phyloP scores from a whole-genome alignment of 1,284 basidiomycete species.

The Ceratobasidium sp. region DNA sequence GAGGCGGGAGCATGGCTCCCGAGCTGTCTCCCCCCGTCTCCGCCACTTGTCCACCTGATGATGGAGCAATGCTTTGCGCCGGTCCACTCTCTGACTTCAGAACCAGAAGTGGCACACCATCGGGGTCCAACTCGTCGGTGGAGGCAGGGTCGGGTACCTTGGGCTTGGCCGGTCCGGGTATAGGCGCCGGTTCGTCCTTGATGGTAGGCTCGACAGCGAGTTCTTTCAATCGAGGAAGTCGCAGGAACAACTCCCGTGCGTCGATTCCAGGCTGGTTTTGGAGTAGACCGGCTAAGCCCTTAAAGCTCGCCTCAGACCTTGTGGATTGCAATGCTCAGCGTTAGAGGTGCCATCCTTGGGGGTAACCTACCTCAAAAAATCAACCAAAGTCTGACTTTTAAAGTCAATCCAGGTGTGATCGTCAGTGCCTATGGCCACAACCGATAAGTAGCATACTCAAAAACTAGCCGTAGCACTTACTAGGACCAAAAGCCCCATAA shows the following conservation, averaged over 20 bases:
- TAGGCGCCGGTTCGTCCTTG: not conserved
- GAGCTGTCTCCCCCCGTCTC: not conserved
- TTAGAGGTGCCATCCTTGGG: not conserved
- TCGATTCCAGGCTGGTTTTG: conserved; percentile 28
- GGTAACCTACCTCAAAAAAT: conserved; percentile 22
- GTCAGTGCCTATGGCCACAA: conserved; percentile 15
- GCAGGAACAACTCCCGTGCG: conserved; percentile 31
- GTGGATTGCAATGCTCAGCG: not conserved
- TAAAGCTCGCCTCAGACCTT: conserved; percentile 27
- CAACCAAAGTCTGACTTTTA: not conserved
- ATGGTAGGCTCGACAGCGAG: conserved; percentile 19
- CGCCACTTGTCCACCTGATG: not conserved
- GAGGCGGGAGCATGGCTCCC: not conserved
- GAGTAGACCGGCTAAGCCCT: conserved; percentile 14
- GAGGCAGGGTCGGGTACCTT: not conserved
- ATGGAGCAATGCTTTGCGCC: not conserved
- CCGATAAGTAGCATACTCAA: not conserved
- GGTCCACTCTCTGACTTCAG: not conserved
- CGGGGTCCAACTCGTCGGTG: not conserved
- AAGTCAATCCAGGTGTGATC: conserved; percentile 41
- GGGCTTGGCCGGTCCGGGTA: not conserved
- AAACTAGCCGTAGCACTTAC: not conserved
- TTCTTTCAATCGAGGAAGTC: conserved; percentile 7
- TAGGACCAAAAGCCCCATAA: conserved; percentile 33
- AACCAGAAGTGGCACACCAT: not conserved